A percentile compares a stretch with the other conserved stretches of the same genome.
Evolutionary conservation across 129 eudicot species (phyloP).

Genomic region (Centaurea solstitialis): DNA sequence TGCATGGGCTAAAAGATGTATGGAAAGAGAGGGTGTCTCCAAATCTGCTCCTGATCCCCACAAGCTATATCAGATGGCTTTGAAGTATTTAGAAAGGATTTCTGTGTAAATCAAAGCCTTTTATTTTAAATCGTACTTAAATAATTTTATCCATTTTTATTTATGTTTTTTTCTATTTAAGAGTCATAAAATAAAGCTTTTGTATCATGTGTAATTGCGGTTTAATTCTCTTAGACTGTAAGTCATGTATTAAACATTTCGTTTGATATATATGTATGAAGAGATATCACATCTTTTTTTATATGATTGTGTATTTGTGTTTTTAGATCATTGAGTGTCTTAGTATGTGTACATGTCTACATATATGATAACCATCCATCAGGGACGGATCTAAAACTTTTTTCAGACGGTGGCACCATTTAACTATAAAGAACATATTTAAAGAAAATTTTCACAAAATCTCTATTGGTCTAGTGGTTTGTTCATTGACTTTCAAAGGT

Average conservation of each 20-base stretch:
- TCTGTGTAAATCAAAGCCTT: neutral
- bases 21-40: neutral
- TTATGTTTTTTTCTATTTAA: neutral
- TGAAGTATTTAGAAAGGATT: neutral
- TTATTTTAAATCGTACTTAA: neutral
- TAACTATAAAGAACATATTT: too few species aligned
- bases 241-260: neutral
- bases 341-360: neutral
- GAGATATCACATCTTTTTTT: neutral
- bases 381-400: too few species aligned
- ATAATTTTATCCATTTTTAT: neutral
- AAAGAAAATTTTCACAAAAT: too few species aligned
- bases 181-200: neutral
- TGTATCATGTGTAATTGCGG: neutral
- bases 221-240: neutral
- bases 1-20: constrained; percentile 21
- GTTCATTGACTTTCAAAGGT: too few species aligned
- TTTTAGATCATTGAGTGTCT: too few species aligned
- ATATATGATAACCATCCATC: too few species aligned
- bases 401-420: too few species aligned
- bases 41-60: neutral
- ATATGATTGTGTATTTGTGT: too few species aligned
- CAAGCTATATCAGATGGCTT: neutral
- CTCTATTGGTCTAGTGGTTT: too few species aligned
- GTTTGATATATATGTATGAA: neutral